Conservation (phyloP, 1,284 basidiomycete species). For the Fomitopsis palustris region DNA sequence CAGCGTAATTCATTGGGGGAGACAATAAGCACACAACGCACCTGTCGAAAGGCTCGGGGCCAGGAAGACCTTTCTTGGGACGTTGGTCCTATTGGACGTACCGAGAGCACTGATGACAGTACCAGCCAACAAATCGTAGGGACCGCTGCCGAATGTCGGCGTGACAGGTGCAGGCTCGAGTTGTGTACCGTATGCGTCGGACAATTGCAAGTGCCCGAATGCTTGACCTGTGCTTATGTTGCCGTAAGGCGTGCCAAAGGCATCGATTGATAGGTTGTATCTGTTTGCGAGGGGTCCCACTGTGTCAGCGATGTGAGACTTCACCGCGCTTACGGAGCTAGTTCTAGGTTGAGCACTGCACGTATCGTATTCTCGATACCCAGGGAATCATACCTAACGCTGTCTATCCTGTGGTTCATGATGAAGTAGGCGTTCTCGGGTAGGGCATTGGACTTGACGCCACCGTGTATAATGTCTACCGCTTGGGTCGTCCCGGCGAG, state of each 20-base stretch:
- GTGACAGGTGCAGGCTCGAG: conserved; percentile 55
- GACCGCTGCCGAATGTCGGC: conserved; percentile 39
- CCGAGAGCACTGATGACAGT: conserved; percentile 42
- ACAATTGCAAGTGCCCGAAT: conserved; percentile 29
- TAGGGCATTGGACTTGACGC: conserved; percentile 58
- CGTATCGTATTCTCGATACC: not conserved
- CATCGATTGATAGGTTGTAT: conserved; percentile 50
- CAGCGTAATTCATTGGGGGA: not conserved
- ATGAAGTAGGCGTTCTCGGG: conserved; percentile 51
- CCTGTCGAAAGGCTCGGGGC: conserved; percentile 23
- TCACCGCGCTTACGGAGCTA: conserved; percentile 42
- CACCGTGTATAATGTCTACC: conserved; percentile 62
- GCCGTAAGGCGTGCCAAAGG: conserved; percentile 38
- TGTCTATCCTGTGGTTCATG: conserved; percentile 51
- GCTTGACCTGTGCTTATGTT: conserved; percentile 12
- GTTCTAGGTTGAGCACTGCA: conserved; percentile 21
- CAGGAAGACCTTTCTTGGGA: conserved; percentile 25
- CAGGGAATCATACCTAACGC: conserved; percentile 30
- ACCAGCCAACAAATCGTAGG: conserved; percentile 47
- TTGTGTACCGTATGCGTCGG: conserved; percentile 38
- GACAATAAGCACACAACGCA: not conserved
- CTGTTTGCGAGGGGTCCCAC: conserved; percentile 39
- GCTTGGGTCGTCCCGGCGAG: conserved; percentile 69
- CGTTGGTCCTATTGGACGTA: conserved; percentile 29
- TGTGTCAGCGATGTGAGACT: conserved; percentile 36